These are phyloP conservation scores for Knoxia roxburghii DNA, from an alignment of 257 asterid genomes.

Conservation along the genomic window DNA sequence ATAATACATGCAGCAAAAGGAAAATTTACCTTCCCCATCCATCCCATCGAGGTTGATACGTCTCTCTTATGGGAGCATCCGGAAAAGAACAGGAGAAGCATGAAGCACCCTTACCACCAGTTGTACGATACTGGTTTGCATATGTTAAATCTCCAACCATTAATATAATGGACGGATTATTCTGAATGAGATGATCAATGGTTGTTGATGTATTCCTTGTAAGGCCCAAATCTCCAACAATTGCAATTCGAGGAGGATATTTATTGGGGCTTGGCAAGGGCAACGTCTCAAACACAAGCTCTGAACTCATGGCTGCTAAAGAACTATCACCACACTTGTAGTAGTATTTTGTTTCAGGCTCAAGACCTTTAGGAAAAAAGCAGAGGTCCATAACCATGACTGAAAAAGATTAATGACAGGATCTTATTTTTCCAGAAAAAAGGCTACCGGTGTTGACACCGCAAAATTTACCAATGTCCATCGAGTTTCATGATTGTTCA, in stretches of 20 bases:
- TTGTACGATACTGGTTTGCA: constrained; percentile 76
- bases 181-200: constrained; percentile 54
- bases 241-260: constrained; percentile 62
- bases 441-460: not conserved
- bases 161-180: constrained; percentile 59
- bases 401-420: not conserved
- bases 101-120: constrained; percentile 73
- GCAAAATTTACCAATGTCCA: not conserved
- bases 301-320: constrained; percentile 60
- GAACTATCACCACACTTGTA: constrained; percentile 87
- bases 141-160: constrained; percentile 73
- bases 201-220: constrained; percentile 75
- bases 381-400: not conserved
- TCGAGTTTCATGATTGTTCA: not conserved
- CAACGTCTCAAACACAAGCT: constrained; percentile 49
- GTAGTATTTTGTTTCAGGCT: constrained; percentile 60
- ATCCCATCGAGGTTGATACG: constrained; percentile 91
- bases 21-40: constrained; percentile 90
- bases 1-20: too few species aligned
- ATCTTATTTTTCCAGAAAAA: not conserved
- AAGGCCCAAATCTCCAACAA: constrained; percentile 80
- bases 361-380: constrained; percentile 48
- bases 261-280: constrained; percentile 51
- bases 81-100: constrained; percentile 71
- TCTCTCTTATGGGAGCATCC: constrained; percentile 68